Evolutionary conservation across 352 stramenopile species (phyloP).

Genomic region (Aphanomyces invadans): DNA sequence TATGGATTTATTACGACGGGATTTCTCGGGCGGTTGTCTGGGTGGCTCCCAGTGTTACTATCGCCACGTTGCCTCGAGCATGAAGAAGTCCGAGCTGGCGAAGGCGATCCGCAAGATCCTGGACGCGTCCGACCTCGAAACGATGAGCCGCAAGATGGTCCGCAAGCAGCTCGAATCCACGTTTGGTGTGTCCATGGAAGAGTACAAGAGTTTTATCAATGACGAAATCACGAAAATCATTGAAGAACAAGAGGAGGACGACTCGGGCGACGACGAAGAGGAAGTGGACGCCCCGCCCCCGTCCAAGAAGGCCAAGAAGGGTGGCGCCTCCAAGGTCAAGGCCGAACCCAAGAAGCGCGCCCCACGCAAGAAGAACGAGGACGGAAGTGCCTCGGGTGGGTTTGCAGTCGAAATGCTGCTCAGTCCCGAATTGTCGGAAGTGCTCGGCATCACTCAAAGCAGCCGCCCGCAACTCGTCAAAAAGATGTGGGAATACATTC

Average conservation of each 20-base stretch:
- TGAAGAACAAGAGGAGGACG: constrained; percentile 61
- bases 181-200: constrained; percentile 67
- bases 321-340: background rate
- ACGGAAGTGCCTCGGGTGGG: constrained; percentile 47
- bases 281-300: constrained; percentile 33
- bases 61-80: background rate
- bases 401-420: constrained; percentile 74
- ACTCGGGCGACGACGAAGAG: constrained; percentile 52
- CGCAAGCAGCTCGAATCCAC: constrained; percentile 76
- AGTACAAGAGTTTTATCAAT: constrained; percentile 82
- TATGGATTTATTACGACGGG: background rate
- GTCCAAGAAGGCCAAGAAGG: constrained; percentile 34
- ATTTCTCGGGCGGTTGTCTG: constrained; percentile 12
- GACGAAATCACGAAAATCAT: constrained; percentile 71
- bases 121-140: constrained; percentile 69
- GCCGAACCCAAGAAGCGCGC: constrained; percentile 45
- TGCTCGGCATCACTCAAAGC: constrained; percentile 78
- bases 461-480: constrained; percentile 91
- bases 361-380: constrained; percentile 40
- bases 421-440: constrained; percentile 60
- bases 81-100: constrained; percentile 35
- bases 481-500: constrained; percentile 94
- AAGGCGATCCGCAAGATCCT: constrained; percentile 73
- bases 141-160: constrained; percentile 81
- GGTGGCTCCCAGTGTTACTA: constrained; percentile 12